These are phyloP conservation scores for Beta corolliflora DNA, from an alignment of 179 eudicot species.

Conservation along the genomic window DNA sequence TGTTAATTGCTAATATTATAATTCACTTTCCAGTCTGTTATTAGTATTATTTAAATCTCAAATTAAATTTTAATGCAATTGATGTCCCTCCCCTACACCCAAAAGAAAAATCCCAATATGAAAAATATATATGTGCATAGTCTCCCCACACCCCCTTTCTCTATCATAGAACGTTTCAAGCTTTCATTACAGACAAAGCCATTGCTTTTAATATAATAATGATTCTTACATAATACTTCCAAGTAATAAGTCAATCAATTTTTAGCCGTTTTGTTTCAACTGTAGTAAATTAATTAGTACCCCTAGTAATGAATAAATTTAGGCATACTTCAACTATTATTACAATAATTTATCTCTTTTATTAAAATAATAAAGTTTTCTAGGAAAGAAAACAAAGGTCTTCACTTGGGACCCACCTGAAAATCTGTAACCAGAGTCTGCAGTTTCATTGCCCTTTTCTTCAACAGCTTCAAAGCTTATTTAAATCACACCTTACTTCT, in stretches of 20 bases:
- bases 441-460: constrained; percentile 33
- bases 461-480: constrained; percentile 33
- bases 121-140: background rate
- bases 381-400: constrained; percentile 30
- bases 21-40: no score
- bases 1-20: no score
- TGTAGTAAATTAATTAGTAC: constrained; percentile 19
- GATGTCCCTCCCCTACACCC: no score
- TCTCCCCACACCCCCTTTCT: background rate
- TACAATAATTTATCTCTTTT: background rate
- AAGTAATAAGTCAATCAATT: constrained; percentile 39
- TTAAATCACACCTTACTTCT: constrained; percentile 25
- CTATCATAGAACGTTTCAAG: background rate
- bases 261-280: constrained; percentile 31
- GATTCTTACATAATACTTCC: constrained; percentile 31
- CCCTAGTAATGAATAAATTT: constrained; percentile 2
- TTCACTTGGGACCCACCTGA: constrained; percentile 37
- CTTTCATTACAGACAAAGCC: constrained; percentile 11
- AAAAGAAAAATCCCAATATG: no score
- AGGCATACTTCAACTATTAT: background rate
- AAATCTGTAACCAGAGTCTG: constrained; percentile 30
- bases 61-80: no score
- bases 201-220: constrained; percentile 17
- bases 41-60: background rate
- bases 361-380: background rate